These are phyloP conservation scores for Baorangia bicolor DNA, from an alignment of 768 basidiomycete species.

Conservation along the genomic window DNA sequence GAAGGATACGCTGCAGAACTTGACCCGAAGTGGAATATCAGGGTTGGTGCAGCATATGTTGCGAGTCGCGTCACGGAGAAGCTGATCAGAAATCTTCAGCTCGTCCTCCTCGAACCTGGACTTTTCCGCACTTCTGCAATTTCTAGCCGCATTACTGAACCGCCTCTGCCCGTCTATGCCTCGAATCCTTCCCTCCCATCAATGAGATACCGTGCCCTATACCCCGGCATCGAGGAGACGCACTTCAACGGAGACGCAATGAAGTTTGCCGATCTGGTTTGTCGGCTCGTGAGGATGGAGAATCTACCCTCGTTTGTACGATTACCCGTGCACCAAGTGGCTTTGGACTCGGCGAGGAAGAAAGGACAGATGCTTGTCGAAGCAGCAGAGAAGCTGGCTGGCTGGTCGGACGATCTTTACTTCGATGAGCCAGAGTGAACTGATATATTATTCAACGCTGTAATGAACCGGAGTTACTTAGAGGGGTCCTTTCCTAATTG, in stretches of 20 bases:
- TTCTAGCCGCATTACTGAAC: constrained; percentile 11
- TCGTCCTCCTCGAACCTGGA: constrained; percentile 23
- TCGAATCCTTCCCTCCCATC: constrained; percentile 27
- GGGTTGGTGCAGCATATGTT: constrained; percentile 15
- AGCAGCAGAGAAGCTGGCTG: constrained; percentile 18
- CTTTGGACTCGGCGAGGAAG: constrained; percentile 18
- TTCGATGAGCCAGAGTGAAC: constrained; percentile 8
- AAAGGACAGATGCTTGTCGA: constrained; percentile 22
- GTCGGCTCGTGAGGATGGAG: constrained; percentile 16
- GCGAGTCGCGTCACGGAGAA: neutral
- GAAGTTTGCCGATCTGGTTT: constrained; percentile 23
- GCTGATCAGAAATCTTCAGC: constrained; percentile 8
- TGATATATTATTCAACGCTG: neutral
- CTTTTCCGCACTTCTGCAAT: constrained; percentile 24
- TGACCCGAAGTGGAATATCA: constrained; percentile 38
- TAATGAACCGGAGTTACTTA: neutral
- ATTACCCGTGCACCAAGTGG: constrained; percentile 26
- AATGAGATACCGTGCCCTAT: constrained; percentile 23
- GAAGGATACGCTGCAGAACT: constrained; percentile 33
- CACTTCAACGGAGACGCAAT: constrained; percentile 24
- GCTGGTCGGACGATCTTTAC: constrained; percentile 28
- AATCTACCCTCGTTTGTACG: constrained; percentile 16
- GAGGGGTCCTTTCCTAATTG: constrained; percentile 11
- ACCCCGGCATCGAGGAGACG: constrained; percentile 16
- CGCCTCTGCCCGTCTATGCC: constrained; percentile 17